These are phyloP conservation scores for Ceratocystis cacaofunesta DNA, from an alignment of 2,329 filamentous ascomycete genomes.

Conservation along the genomic window DNA sequence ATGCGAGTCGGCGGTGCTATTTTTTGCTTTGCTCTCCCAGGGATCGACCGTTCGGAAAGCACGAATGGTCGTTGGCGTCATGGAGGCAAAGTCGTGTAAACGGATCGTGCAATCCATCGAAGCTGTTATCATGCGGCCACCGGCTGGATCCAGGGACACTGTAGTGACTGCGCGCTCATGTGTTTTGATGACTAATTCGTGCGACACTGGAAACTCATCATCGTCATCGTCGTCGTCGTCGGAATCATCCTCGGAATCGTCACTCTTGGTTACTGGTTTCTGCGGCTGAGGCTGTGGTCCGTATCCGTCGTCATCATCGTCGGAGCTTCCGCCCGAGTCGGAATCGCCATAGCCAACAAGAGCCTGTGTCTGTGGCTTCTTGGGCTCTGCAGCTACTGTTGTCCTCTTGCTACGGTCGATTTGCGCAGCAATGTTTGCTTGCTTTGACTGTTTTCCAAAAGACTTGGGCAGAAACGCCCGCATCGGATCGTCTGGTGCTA, in stretches of 20 bases:
- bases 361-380: conserved; percentile 18
- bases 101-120: conserved; percentile 86
- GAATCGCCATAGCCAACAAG: conserved; percentile 13
- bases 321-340: conserved; percentile 24
- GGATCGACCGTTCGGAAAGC: conserved; percentile 90
- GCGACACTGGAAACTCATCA: conserved; percentile 81
- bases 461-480: conserved; percentile 63
- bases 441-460: conserved; percentile 69
- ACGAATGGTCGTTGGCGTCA: conserved; percentile 87
- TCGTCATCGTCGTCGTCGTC: conserved; percentile 47
- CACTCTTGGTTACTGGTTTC: conserved; percentile 24
- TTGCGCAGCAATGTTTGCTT: conserved; percentile 62
- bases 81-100: conserved; percentile 85
- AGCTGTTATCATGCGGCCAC: conserved; percentile 72
- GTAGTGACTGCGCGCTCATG: conserved; percentile 80
- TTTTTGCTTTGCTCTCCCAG: conserved; percentile 53
- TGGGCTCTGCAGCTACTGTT: conserved; percentile 18
- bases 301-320: conserved; percentile 25
- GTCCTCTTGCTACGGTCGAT: conserved; percentile 60
- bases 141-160: conserved; percentile 69
- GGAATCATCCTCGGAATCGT: conserved; percentile 33
- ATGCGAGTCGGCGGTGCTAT: conserved; percentile 64
- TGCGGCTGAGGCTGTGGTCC: conserved; percentile 29
- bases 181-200: conserved; percentile 84
- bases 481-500: conserved; percentile 53